phyloP scores from a whole-genome alignment of 768 basidiomycete species.

The Gymnopilus junonius region DNA sequence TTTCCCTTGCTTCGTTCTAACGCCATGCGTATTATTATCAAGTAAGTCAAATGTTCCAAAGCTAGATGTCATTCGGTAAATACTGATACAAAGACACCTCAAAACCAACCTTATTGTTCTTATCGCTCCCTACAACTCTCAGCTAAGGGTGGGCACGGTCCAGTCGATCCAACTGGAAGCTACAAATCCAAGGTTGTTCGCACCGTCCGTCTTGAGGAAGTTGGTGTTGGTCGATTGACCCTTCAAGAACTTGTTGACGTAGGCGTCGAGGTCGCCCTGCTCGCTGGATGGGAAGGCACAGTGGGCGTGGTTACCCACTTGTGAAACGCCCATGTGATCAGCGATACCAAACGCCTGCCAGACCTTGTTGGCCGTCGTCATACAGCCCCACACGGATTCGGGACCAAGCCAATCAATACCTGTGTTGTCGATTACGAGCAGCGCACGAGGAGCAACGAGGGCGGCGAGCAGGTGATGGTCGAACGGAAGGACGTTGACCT shows the following conservation, averaged over 20 bases:
- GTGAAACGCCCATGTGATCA: slow-evolving; percentile 54
- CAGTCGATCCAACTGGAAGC: slow-evolving; percentile 52
- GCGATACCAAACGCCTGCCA: slow-evolving; percentile 54
- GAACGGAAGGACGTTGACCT: slow-evolving; percentile 51
- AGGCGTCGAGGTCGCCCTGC: slow-evolving; percentile 51
- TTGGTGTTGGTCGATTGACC: slow-evolving; percentile 51
- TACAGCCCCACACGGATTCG: slow-evolving; percentile 51
- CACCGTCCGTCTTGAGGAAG: slow-evolving; percentile 47
- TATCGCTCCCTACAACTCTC: neutral
- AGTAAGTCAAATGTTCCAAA: no score
- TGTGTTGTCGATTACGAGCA: slow-evolving; percentile 60
- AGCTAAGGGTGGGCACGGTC: slow-evolving; percentile 48
- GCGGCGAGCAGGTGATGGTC: slow-evolving; percentile 64
- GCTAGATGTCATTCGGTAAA: neutral
- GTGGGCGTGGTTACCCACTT: slow-evolving; percentile 57
- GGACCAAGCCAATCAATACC: slow-evolving; percentile 61
- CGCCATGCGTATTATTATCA: no score
- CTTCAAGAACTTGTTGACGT: slow-evolving; percentile 59
- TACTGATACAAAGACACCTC: neutral
- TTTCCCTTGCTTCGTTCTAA: no score
- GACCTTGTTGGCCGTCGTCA: slow-evolving; percentile 52
- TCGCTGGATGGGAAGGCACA: slow-evolving; percentile 57
- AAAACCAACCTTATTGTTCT: neutral
- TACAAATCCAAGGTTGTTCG: slow-evolving; percentile 42
- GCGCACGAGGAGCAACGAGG: slow-evolving; percentile 56